Base-by-base conservation (phyloP, 1,139 yeast genomes). In the Geotrichum bryndzae region DNA sequence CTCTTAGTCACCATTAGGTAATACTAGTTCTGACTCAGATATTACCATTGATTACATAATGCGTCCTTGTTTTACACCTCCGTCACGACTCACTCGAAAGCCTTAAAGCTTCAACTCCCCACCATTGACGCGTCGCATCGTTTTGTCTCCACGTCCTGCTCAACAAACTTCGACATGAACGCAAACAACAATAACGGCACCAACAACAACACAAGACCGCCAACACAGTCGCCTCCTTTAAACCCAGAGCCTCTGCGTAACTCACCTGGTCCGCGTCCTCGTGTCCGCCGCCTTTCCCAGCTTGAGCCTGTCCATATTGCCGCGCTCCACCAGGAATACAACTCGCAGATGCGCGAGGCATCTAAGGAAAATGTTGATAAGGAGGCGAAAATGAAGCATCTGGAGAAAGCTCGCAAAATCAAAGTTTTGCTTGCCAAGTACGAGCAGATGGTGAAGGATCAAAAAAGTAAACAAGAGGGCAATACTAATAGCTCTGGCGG, bases 271-370 rank as follows among this genome's bases (percentile, higher is more conserved):
- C 56, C 63, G 10, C 58, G 63, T 5, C 63, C 62, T 4, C 62
- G 62, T 1, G 64, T 62, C 2, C 48, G 61, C n/a, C 56, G 61
- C 11, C 56, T 62, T 15, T 62, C 64, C 3, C 64, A 62, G 27
- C 58, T 62, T 11, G 59, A 54, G 46, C 64, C 64, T 1, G 64
- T 62, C 29, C 64, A 62, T 50, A 62, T 62, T 22, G 61, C 60
- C 41, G 64, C 64, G 13, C 46, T 62, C 5, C 57, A 62, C 35
- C 60, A 62, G 48, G 64, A 62, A 51, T 62, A 62, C 56, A 54
- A 59, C 2, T 57, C 58, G n/a, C 64, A 62, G 41, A 58, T 62
- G 13, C 59, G 61, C 10, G 59, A 55, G 46, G 64, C 64, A 0
- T 53, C 58, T 22, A 55, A 57, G 25, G 53, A 57, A 25, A 55